Conservation (phyloP, 2,329 filamentous ascomycete genomes). For the Cordyceps fumosorosea region DNA sequence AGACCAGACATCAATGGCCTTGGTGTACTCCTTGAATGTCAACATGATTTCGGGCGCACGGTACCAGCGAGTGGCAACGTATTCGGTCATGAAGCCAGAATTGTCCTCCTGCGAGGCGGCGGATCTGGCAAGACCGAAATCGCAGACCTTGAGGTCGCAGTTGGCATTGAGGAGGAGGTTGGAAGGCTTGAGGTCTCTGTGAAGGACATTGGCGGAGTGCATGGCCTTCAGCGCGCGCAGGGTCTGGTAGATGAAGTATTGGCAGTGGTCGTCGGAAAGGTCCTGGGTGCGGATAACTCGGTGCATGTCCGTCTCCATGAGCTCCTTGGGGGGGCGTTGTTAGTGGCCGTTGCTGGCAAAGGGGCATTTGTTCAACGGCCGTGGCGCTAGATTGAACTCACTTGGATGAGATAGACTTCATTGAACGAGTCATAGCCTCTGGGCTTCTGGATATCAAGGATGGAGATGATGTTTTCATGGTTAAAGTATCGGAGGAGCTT, state of each 20-base stretch:
- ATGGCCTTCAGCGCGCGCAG: constrained; percentile 96
- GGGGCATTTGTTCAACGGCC: not conserved
- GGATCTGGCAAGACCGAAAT: constrained; percentile 92
- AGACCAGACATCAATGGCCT: constrained; percentile 98
- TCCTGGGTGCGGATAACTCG: constrained; percentile 97
- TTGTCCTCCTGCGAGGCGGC: constrained; percentile 98
- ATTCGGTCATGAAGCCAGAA: constrained; percentile 99
- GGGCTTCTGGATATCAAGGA: constrained; percentile 97
- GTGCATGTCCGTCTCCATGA: constrained; percentile 99
- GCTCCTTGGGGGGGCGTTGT: constrained; percentile 54
- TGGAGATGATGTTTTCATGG: constrained; percentile 99
- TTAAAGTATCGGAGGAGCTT: constrained; percentile 98
- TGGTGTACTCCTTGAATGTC: constrained; percentile 99
- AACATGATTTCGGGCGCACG: constrained; percentile 99
- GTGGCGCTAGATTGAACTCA: constrained; percentile 34
- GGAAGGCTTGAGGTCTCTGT: constrained; percentile 94
- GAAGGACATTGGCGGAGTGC: constrained; percentile 97
- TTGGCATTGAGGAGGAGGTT: constrained; percentile 97
- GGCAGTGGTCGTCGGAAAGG: constrained; percentile 97
- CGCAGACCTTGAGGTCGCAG: constrained; percentile 97
- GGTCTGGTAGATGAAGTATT: constrained; percentile 99
- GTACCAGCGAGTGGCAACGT: constrained; percentile 98
- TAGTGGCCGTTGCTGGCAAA: not conserved
- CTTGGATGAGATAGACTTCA: constrained; percentile 97
- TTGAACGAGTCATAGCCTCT: constrained; percentile 93